Conservation (phyloP, 495 filamentous ascomycete species). For the Cercophora newfieldiana region DNA sequence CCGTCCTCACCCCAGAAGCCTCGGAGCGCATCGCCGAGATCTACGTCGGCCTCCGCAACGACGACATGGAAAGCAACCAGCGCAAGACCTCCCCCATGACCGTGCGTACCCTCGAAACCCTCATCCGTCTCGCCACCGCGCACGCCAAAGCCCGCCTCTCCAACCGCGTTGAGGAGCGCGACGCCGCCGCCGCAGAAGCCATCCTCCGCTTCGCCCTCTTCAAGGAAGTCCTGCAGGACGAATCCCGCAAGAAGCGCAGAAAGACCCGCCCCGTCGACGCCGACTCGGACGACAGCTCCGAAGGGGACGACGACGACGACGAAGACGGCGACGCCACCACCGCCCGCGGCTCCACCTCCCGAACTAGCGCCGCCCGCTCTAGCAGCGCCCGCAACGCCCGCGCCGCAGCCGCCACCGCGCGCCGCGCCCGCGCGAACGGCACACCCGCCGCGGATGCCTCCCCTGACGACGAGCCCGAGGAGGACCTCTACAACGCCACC, state of each 20-base stretch:
- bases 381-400: slow-evolving; percentile 29
- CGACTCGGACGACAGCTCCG: slow-evolving; percentile 24
- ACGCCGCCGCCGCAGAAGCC: slow-evolving; percentile 83
- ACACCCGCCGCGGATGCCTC: slow-evolving; percentile 21
- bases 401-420: slow-evolving; percentile 28
- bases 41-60: slow-evolving; percentile 94
- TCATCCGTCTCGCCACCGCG: slow-evolving; percentile 94
- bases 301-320: slow-evolving; percentile 37
- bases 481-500: slow-evolving; percentile 42
- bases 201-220: slow-evolving; percentile 96
- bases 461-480: slow-evolving; percentile 28
- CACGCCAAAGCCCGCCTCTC: slow-evolving; percentile 94
- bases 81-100: slow-evolving; percentile 93
- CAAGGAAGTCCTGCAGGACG: slow-evolving; percentile 92
- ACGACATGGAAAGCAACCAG: slow-evolving; percentile 92
- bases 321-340: slow-evolving; percentile 42
- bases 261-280: slow-evolving; percentile 48
- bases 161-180: slow-evolving; percentile 87
- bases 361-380: slow-evolving; percentile 29
- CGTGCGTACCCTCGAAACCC: slow-evolving; percentile 92
- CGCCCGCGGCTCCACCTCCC: slow-evolving; percentile 25
- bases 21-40: slow-evolving; percentile 88
- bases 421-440: slow-evolving; percentile 24
- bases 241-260: slow-evolving; percentile 71
- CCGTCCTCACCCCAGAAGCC: slow-evolving; percentile 87